A percentile compares a stretch with the other conserved stretches of the same genome.
phyloP scores from a whole-genome alignment of 2,329 filamentous ascomycete genomes.

The Cordyceps cicadae region DNA sequence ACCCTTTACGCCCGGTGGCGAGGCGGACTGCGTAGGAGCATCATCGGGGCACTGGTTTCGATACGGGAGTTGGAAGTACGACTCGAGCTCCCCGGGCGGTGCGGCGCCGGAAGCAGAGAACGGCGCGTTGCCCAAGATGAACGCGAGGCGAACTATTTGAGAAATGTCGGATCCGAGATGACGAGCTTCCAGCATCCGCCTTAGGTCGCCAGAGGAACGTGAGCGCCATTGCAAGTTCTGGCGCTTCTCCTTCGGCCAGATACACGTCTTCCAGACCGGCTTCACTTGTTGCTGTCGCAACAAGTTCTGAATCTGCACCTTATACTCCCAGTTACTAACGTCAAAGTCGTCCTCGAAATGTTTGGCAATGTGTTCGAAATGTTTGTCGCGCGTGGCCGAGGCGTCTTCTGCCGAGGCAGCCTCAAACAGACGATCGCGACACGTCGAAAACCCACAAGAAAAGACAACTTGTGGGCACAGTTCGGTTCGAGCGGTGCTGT shows the following conservation, averaged over 20 bases:
- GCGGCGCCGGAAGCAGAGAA: slow-evolving; percentile 29
- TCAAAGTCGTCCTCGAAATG: slow-evolving; percentile 37
- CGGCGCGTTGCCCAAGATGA: slow-evolving; percentile 34
- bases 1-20: slow-evolving; percentile 17
- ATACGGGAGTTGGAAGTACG: slow-evolving; percentile 31
- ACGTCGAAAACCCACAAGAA: slow-evolving; percentile 34
- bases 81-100: slow-evolving; percentile 30
- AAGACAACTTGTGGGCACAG: slow-evolving; percentile 37
- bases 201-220: slow-evolving; percentile 34
- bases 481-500: slow-evolving; percentile 32
- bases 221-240: slow-evolving; percentile 32
- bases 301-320: slow-evolving; percentile 35
- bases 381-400: slow-evolving; percentile 30
- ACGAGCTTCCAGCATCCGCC: slow-evolving; percentile 36
- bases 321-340: slow-evolving; percentile 36
- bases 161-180: slow-evolving; percentile 34
- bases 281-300: slow-evolving; percentile 36
- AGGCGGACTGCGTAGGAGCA: slow-evolving; percentile 20
- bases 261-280: slow-evolving; percentile 36
- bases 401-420: slow-evolving; percentile 29
- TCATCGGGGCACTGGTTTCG: slow-evolving; percentile 29
- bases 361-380: slow-evolving; percentile 39
- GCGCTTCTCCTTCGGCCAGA: slow-evolving; percentile 37
- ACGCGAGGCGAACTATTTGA: slow-evolving; percentile 34
- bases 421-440: slow-evolving; percentile 36